Base-by-base conservation (phyloP, 805 yeast genomes). In the Candida mattraensis region DNA sequence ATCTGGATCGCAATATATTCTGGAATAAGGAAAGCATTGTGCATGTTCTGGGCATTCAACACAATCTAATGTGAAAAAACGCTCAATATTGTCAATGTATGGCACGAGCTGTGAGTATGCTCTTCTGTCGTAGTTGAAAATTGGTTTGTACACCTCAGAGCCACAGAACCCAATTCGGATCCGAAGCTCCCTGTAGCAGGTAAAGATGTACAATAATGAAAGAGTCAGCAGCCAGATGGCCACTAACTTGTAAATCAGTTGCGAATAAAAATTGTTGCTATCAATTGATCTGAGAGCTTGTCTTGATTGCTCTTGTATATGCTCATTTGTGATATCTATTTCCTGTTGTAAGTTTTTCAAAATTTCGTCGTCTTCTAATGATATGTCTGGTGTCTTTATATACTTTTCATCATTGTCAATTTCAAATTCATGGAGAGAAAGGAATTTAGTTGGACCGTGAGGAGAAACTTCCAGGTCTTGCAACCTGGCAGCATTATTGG, bases 1-100 rank as follows among this genome's bases (percentile, higher is more conserved):
- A 47, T 85, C 96, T 24, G 80, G 82, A 47, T 75, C 80, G 60
- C 99, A 91, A 33, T 72, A 75, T 2, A 86, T 52, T 38, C 72
- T 65, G 45, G 87, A 68, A 32, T 70, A 59, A 16, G 80, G 76
- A 47, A 70, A 80, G 60, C 98, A 91, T 28, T 78, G 66, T 0
- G 89, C 93, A 60, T 89, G 83, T 2, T 70, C 72, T 1, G 98
- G 98, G 58, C 98, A 91, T 12, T 76, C 76, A 3, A 78, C 64
- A 62, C 99, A 91, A 0, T 50, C 35, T 3, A 95, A 91, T 29
- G 70, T 73, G 31, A 83, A 57, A 30, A 66, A 56, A 0, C 60
- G 51, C 22, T 82, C 83, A 5, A 71, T 23, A 9, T 47, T 37
- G n/a, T 58, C 50, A 18, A 74, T 39, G 26, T 54, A 46, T 0